Base-by-base conservation (phyloP, 208 protist genomes). In the Vickermania spadyakhi region DNA sequence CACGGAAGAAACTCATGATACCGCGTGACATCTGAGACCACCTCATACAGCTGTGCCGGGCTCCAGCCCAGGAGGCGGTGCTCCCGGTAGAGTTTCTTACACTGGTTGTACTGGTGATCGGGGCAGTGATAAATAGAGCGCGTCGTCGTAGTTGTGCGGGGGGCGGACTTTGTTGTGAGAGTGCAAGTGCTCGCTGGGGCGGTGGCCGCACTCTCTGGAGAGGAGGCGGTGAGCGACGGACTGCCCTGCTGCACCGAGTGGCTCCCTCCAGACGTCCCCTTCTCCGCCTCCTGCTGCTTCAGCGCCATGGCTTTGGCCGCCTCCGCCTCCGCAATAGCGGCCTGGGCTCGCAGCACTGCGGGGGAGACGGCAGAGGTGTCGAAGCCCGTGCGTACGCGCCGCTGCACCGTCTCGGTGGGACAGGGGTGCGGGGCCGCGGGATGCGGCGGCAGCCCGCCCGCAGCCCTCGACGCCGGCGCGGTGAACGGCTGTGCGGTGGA, bases 21-120 rank as follows among this genome's bases (percentile, higher is more conserved):
- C 56, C 79, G 62, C 22, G 70, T 64, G 25, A 93, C 86, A 67
- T 93, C 81, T 3, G 77, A 77, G 11, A 93, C 86, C 4, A 93
- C 84, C 4, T 55, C 45, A 49, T 86, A 93, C 25, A 93, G 73
- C 28, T 86, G 62, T 22, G 68, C 60, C 0, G 72, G 81, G 0
- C 73, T 76, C 86, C 86, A 93, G 3, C 86, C 86, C 49, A 93
- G 69, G 27, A 73, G 76, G 64, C 80, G 89, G 66, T 84, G 83
- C 68, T 93, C 86, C 28, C 66, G 58, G 66, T 93, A 91, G 42
- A 81, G 58, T 58, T 86, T 72, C 41, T 64, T 58, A 45, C 75
- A 58, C 45, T 57, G 72, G 56, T 28, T 27, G 51, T 23, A 28
- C 21, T 7, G 11, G 21, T 28, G 51, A 49, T 49, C 13, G 18